Conservation (phyloP, 169 alveolate genomes). For the Plasmodium inui region DNA sequence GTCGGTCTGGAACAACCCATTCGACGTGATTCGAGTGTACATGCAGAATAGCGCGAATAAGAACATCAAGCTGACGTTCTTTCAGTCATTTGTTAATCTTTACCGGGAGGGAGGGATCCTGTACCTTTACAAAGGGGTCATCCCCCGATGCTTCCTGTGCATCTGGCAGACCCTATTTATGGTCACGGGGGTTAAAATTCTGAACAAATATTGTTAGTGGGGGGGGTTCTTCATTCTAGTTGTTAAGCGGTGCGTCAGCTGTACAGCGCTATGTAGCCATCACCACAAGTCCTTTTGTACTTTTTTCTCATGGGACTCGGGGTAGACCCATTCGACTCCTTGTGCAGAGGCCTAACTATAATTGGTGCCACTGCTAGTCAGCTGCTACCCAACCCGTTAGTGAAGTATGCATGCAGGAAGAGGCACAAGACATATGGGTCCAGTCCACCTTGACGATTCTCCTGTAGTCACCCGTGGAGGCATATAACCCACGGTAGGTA, state of each 20-base stretch:
- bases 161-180: conserved; percentile 86
- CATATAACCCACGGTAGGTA: neutral
- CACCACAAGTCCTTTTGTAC: neutral
- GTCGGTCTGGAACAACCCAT: conserved; percentile 87
- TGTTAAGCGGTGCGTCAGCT: neutral
- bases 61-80: conserved; percentile 72
- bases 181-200: conserved; percentile 83
- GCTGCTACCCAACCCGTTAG: neutral
- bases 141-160: conserved; percentile 82
- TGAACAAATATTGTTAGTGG: conserved; percentile 7
- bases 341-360: neutral
- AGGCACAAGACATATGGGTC: neutral
- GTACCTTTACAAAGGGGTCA: conserved; percentile 80
- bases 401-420: neutral
- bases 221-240: neutral
- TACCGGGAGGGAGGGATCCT: conserved; percentile 76
- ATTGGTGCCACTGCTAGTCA: neutral
- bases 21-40: conserved; percentile 85
- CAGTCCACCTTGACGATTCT: neutral
- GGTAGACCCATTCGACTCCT: neutral
- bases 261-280: neutral
- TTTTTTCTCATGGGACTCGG: neutral
- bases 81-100: conserved; percentile 44
- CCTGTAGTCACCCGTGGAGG: neutral
- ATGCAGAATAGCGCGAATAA: conserved; percentile 85